Base-by-base conservation (phyloP, 2,329 filamentous ascomycete species). In the Fusarium lyarnte region DNA sequence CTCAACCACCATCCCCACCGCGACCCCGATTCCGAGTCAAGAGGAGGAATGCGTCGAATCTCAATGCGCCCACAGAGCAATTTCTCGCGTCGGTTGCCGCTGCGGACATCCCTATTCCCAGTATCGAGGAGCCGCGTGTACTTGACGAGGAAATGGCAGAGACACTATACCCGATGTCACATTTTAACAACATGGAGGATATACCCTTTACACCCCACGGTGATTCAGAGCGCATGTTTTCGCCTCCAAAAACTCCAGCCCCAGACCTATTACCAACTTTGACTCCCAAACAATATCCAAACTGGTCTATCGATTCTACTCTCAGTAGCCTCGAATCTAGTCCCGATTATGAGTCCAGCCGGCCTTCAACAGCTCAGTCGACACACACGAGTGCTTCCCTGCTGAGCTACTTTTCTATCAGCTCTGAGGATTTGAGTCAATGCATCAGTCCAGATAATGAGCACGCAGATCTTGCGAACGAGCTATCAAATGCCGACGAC, bases 21-120 rank as follows among this genome's bases (percentile, higher is more conserved):
- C 85, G 86, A 75, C 87, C 85, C 68, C 86, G 87, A 58, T 83
- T 90, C 74, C 85, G 84, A 71, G 79, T 90, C 66, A 88, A 88
- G 79, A 85, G 86, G 74, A 88, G 88, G 74, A 84, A 86, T 75
- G 84, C 84, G 41, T 85, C 87, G 46, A 84, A 86, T 63, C 82
- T 88, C 16, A 80, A 85, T 65, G 89, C 89, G 41, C 89, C 90
- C 4, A 91, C 90, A 3, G 85, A 90, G 76, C 88, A 91, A 55
- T 92, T 92, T 76, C 85, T 92, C n/a, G 89, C 89, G 6, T 91
- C 89, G 8, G 90, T 92, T 63, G 89, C 88, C 47, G 89, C 89
- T 23, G 90, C 89, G 67, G 90, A 92, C 77, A 83, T 90, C 8
- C 88, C 89, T 29, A 87, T 92, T 57, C 90, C 89, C 19, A 91